Evolutionary conservation across 108 stramenopile genomes (phyloP), one percentile per base, ranked within the genome.

Genomic region (Skeletonema menzelii): DNA sequence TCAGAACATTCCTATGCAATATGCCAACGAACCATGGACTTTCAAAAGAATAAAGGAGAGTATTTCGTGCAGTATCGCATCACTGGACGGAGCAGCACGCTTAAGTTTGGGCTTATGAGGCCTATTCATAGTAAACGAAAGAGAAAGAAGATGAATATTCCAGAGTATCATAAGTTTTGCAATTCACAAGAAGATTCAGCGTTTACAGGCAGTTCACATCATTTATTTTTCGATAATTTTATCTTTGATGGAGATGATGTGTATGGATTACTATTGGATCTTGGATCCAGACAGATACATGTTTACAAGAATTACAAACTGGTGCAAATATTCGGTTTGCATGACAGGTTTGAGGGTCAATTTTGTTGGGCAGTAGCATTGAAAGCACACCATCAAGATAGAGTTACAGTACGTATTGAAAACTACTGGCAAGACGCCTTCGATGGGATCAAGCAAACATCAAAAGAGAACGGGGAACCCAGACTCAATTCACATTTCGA

Each of bases 341-440:
- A 6, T 6, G 20, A 14, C 2, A 42, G 63, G 26, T 44, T 28
- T 3, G 37, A 20, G 28, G 63, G 63, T 32, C 63, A 42, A 10
- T 65, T 46, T 27, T 65, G 64, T n/a, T 65, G 64, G 64, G 64
- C 64, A 13, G 64, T 65, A 10, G 42, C 46, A 27, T 28, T 46
- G 63, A 38, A 63, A 22, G 4, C 46, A 15, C 46, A 53, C 22
- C 8, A 20, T 10, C 49, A 53, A 53, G 22, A 53, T 22, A 10
- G 49, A 53, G 22, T 22, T 22, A 19, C 49, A 22, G 22, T 53
- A 3, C 49, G 22, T 24, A 22, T 53, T 7, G 49, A 53, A 53
- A 53, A 10, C 8, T 8, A 53, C 49, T 53, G 49, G 49, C 49
- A 53, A 10, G 49, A 53, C n/a, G 24, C 49, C 7, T 22, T 20